Conservation (phyloP, 1,284 basidiomycete genomes). For the Meripilus lineatus region DNA sequence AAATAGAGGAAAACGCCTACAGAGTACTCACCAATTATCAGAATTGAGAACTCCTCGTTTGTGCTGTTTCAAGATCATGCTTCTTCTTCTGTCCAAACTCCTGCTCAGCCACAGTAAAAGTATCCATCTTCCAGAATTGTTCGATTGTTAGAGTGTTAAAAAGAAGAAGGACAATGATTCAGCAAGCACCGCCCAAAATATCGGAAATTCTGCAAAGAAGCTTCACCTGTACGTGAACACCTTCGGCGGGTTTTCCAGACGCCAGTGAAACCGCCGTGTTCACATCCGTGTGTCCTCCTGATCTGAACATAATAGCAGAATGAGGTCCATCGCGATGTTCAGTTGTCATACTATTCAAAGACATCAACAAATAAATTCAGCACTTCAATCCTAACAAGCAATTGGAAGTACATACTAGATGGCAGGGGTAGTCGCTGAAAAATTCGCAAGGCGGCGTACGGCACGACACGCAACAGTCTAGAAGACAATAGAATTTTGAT, state of each 20-base stretch:
- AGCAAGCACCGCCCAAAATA: neutral
- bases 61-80: no score
- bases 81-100: no score
- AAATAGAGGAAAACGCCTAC: no score
- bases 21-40: no score
- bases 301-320: no score
- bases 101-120: conserved; percentile 12
- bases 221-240: conserved; percentile 2
- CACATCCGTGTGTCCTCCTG: neutral
- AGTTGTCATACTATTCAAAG: neutral
- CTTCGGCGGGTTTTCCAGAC: neutral
- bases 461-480: conserved; percentile 70
- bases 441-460: conserved; percentile 62
- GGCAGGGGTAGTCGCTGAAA: conserved; percentile 42
- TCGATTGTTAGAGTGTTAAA: no score
- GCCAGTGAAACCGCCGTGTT: neutral
- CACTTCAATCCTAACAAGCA: conserved; percentile 5
- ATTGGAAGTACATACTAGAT: conserved; percentile 41
- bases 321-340: neutral
- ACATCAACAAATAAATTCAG: neutral
- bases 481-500: neutral
- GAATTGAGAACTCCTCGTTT: no score
- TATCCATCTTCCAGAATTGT: conserved; percentile 7
- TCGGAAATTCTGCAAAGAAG: neutral
- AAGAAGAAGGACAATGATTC: neutral